Conservation (phyloP, 2,329 filamentous ascomycete genomes). For the Aspergillus phoenicis region DNA sequence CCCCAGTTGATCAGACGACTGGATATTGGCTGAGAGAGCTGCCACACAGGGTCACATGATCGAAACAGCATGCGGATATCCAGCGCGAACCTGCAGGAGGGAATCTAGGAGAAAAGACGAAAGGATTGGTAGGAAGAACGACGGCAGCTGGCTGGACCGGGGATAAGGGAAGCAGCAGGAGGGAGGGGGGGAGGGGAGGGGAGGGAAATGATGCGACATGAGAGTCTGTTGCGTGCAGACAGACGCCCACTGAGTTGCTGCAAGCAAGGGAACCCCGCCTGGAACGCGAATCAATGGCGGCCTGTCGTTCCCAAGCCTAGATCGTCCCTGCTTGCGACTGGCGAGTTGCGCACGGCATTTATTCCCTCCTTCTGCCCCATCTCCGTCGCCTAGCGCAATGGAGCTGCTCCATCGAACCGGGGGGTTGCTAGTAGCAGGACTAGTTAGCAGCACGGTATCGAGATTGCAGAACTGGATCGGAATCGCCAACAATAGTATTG, state of each 20-base stretch:
- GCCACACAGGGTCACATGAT: slow-evolving; percentile 42
- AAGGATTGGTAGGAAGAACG: slow-evolving; percentile 27
- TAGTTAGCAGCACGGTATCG: background rate
- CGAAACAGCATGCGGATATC: slow-evolving; percentile 36
- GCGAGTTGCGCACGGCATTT: slow-evolving; percentile 2
- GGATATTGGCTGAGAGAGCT: slow-evolving; percentile 29
- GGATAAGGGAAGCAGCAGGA: slow-evolving; percentile 14
- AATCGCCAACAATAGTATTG: slow-evolving; percentile 14
- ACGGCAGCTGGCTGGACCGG: slow-evolving; percentile 18
- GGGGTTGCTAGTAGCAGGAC: too few relatives aligned
- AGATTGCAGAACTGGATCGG: slow-evolving; percentile 16
- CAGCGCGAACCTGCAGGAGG: slow-evolving; percentile 36
- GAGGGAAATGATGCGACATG: slow-evolving; percentile 21
- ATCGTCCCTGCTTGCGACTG: slow-evolving; percentile 14
- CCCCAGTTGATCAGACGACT: slow-evolving; percentile 24
- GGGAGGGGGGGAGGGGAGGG: slow-evolving; percentile 11
- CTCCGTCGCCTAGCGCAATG: background rate
- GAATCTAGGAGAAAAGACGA: slow-evolving; percentile 9
- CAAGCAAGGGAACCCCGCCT: slow-evolving; percentile 24
- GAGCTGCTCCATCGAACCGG: background rate
- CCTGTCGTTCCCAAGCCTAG: slow-evolving; percentile 15
- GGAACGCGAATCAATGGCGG: slow-evolving; percentile 22
- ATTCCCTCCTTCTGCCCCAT: background rate
- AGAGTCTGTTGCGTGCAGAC: slow-evolving; percentile 22
- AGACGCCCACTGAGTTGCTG: slow-evolving; percentile 18